Conservation (phyloP, 306 rosid genomes). For the Fagus crenata region DNA sequence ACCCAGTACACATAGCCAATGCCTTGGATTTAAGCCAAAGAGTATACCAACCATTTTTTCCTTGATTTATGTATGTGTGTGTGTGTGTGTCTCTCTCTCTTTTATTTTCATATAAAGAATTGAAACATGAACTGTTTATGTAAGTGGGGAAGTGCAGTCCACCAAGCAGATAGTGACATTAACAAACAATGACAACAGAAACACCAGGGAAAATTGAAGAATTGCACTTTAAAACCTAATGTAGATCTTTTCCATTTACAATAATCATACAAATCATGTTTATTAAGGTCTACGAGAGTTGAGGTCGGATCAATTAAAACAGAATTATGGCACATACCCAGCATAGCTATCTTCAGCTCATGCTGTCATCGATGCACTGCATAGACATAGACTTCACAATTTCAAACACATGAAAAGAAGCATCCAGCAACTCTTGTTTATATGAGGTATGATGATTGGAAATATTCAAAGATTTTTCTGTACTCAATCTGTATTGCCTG, state of each 20-base stretch:
- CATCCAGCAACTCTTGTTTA: background rate
- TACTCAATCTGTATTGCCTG: conserved; percentile 32
- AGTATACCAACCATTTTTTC: conserved; percentile 9
- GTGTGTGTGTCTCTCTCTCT: background rate
- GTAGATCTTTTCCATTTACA: background rate
- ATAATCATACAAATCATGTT: background rate
- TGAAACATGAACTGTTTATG: background rate
- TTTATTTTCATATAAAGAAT: background rate
- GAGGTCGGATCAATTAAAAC: background rate
- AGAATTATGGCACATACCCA: background rate
- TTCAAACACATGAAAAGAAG: background rate
- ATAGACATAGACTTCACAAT: background rate
- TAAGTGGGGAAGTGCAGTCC: background rate
- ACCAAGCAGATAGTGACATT: conserved; percentile 4
- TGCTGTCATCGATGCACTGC: conserved; percentile 22
- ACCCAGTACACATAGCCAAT: conserved; percentile 29
- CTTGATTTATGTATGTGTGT: background rate
- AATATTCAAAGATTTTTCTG: conserved; percentile 19
- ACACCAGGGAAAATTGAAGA: background rate
- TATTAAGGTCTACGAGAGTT: conserved; percentile 3
- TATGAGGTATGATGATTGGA: conserved; percentile 3
- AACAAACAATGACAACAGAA: background rate
- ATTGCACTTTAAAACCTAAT: background rate
- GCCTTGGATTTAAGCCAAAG: conserved; percentile 26
- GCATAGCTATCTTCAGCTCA: conserved; percentile 39